These are phyloP conservation scores for Aspergillus pseudoterreus DNA, from an alignment of 2,329 filamentous ascomycete genomes.

Conservation along the genomic window DNA sequence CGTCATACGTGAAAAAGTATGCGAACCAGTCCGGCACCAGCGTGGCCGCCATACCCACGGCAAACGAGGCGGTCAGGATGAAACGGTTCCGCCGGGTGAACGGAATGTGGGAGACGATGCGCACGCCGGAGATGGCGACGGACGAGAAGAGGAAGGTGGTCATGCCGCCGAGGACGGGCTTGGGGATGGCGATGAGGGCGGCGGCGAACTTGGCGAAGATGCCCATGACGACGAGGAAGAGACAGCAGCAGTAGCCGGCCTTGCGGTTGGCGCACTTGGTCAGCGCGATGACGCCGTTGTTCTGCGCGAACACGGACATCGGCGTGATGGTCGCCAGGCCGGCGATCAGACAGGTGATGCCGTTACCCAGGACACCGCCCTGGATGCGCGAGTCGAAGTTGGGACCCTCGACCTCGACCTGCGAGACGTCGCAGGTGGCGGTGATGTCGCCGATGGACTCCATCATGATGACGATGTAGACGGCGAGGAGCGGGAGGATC, in stretches of 20 bases:
- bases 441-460: slow-evolving; percentile 67
- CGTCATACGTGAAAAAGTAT: slow-evolving; percentile 45
- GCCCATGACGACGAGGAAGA: slow-evolving; percentile 66
- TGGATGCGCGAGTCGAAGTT: slow-evolving; percentile 67
- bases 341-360: slow-evolving; percentile 61
- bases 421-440: slow-evolving; percentile 64
- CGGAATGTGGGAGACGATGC: slow-evolving; percentile 60
- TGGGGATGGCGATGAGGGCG: slow-evolving; percentile 63
- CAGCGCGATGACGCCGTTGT: slow-evolving; percentile 66
- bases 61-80: slow-evolving; percentile 59
- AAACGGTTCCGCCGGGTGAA: slow-evolving; percentile 66
- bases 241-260: slow-evolving; percentile 63
- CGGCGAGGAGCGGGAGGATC: slow-evolving; percentile 58
- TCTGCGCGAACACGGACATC: slow-evolving; percentile 66
- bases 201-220: slow-evolving; percentile 69
- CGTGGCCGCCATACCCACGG: slow-evolving; percentile 56
- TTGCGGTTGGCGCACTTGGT: slow-evolving; percentile 66
- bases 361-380: slow-evolving; percentile 64
- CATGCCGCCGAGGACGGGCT: slow-evolving; percentile 45
- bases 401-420: slow-evolving; percentile 60
- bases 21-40: slow-evolving; percentile 47
- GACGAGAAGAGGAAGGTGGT: slow-evolving; percentile 65
- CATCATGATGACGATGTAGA: slow-evolving; percentile 63
- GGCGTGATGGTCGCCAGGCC: slow-evolving; percentile 65
- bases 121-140: slow-evolving; percentile 63